phyloP scores from a whole-genome alignment of 106 monocot genomes.

The Amphibolis antarctica region DNA sequence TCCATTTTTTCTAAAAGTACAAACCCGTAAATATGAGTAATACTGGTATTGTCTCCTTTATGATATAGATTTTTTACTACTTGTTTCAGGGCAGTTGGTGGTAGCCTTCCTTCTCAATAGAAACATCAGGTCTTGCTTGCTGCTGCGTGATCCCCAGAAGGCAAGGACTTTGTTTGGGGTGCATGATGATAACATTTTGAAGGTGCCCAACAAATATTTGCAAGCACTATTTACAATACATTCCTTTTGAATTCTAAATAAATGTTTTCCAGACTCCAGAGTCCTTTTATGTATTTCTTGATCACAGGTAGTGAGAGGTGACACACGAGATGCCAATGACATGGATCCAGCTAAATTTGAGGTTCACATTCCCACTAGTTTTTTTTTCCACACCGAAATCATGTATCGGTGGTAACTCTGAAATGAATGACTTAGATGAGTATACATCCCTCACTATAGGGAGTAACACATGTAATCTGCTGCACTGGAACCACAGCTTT shows the following conservation, averaged over 20 bases:
- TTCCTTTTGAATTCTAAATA: background rate
- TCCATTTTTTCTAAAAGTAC: no score
- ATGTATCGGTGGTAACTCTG: background rate
- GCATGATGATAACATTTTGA: slow-evolving; percentile 41
- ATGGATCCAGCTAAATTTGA: slow-evolving; percentile 74
- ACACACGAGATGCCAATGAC: slow-evolving; percentile 62
- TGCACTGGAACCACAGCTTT: slow-evolving; percentile 94
- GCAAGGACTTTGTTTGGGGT: slow-evolving; percentile 57
- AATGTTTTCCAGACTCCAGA: no score
- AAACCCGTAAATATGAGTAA: no score
- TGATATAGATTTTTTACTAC: slow-evolving; percentile 5
- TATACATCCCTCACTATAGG: slow-evolving; percentile 61
- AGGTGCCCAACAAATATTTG: no score
- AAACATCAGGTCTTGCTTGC: slow-evolving; percentile 47
- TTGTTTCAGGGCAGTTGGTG: slow-evolving; percentile 74
- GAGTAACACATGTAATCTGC: slow-evolving; percentile 93
- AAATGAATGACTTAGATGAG: slow-evolving; percentile 13
- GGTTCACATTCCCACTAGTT: slow-evolving; percentile 37
- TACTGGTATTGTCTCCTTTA: slow-evolving; percentile 1
- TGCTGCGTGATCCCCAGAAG: slow-evolving; percentile 67
- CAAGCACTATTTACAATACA: no score
- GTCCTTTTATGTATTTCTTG: background rate
- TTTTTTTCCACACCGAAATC: no score
- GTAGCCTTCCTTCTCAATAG: slow-evolving; percentile 71
- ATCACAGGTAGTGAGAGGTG: slow-evolving; percentile 51